Conservation (phyloP, 768 basidiomycete genomes). For the Inosperma sp. region DNA sequence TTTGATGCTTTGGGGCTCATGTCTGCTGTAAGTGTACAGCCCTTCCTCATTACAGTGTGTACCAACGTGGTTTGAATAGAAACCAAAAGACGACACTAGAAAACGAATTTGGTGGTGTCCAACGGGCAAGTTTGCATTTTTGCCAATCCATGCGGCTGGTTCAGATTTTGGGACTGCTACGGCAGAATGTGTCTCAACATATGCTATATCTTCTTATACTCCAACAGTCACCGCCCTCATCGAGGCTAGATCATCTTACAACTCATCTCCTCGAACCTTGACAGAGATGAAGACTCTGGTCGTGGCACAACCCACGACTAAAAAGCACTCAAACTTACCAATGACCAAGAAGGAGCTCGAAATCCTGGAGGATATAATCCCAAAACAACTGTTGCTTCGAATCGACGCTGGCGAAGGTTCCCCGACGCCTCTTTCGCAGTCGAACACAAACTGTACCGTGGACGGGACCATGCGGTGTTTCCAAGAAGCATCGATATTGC, state of each 20-base stretch:
- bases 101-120: slow-evolving; percentile 18
- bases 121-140: slow-evolving; percentile 13
- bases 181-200: slow-evolving; percentile 8
- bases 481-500: slow-evolving; percentile 10
- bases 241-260: background rate
- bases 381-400: slow-evolving; percentile 3
- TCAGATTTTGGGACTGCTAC: slow-evolving; percentile 5
- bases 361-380: slow-evolving; percentile 7
- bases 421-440: background rate
- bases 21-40: slow-evolving; percentile 6
- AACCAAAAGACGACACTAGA: background rate
- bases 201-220: slow-evolving; percentile 14
- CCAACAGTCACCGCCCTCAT: slow-evolving; percentile 12
- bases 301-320: slow-evolving; percentile 11
- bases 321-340: slow-evolving; percentile 7
- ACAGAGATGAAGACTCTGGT: slow-evolving; percentile 9
- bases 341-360: slow-evolving; percentile 13
- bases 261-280: background rate
- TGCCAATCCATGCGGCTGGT: slow-evolving; percentile 15
- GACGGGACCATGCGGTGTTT: slow-evolving; percentile 5
- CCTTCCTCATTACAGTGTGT: background rate
- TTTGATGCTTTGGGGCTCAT: background rate
- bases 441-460: slow-evolving; percentile 12
- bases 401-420: slow-evolving; percentile 1
- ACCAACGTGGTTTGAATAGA: background rate